phyloP scores from a whole-genome alignment of 768 basidiomycete genomes.

The Lentinus tigrinus region DNA sequence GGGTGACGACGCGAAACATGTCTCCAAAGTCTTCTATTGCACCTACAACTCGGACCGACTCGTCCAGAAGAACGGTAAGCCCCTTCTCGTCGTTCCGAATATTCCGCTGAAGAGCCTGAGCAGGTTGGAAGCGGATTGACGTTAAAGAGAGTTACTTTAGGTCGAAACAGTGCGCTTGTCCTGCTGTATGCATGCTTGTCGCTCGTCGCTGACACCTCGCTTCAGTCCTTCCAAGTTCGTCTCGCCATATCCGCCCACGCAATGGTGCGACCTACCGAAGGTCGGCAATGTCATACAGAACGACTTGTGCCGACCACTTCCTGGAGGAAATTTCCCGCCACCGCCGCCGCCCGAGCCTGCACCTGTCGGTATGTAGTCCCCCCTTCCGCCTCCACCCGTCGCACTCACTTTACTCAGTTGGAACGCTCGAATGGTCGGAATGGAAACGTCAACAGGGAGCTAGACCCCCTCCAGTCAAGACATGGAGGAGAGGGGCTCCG shows the following conservation, averaged over 20 bases:
- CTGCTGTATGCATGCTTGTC: no score
- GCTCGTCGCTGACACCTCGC: neutral
- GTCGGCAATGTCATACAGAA: conserved; percentile 37
- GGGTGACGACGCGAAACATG: conserved; percentile 27
- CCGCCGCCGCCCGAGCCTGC: conserved; percentile 27
- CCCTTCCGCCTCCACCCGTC: neutral
- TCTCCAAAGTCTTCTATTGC: conserved; percentile 41
- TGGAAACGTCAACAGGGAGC: neutral
- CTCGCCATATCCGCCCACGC: conserved; percentile 40
- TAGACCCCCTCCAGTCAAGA: neutral
- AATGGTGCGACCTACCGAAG: conserved; percentile 38
- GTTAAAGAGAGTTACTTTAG: conserved; percentile 45
- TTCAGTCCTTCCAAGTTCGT: conserved; percentile 24
- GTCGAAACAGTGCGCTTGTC: conserved; percentile 4
- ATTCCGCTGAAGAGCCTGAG: neutral
- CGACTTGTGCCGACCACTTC: conserved; percentile 45
- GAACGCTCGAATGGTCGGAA: conserved; percentile 20
- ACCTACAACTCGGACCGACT: conserved; percentile 34
- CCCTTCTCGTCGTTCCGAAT: neutral
- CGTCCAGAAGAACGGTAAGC: conserved; percentile 46
- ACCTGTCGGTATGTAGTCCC: conserved; percentile 32
- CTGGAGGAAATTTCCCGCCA: conserved; percentile 28
- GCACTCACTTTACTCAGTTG: conserved; percentile 8
- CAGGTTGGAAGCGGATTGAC: conserved; percentile 49
- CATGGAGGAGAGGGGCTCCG: neutral